Percentiles rank a stretch among this genome's conserved stretches.
Conservation (phyloP, 208 protist species). For the Leptomonas seymouri region DNA sequence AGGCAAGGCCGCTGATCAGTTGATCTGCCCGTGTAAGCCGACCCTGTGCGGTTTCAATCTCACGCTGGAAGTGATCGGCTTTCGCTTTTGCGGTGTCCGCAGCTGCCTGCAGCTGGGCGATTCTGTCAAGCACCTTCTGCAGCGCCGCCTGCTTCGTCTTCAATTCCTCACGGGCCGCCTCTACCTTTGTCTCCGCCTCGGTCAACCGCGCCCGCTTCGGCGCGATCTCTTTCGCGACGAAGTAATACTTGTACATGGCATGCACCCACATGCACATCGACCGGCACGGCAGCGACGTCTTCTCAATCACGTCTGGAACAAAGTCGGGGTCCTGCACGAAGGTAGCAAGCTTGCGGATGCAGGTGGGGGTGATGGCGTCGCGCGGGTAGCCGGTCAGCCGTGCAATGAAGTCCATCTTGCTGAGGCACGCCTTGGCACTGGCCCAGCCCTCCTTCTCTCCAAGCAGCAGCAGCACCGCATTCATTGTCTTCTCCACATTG, state of each 20-base stretch:
- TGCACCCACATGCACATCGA: constrained; percentile 96
- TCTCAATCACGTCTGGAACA: constrained; percentile 90
- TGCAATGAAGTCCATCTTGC: constrained; percentile 90
- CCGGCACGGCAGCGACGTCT: constrained; percentile 92
- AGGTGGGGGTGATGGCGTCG: constrained; percentile 80
- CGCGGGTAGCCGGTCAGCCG: constrained; percentile 88
- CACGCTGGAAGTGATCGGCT: constrained; percentile 83
- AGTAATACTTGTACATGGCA: constrained; percentile 94
- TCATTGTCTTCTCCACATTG: constrained; percentile 92
- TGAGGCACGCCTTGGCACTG: constrained; percentile 85
- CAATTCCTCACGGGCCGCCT: constrained; percentile 57
- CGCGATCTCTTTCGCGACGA: constrained; percentile 90
- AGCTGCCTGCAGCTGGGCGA: constrained; percentile 67
- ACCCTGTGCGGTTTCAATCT: constrained; percentile 85
- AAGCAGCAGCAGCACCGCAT: constrained; percentile 94
- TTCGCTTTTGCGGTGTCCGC: constrained; percentile 79
- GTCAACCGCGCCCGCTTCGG: constrained; percentile 83
- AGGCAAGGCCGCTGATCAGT: constrained; percentile 85
- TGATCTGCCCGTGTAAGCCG: constrained; percentile 87
- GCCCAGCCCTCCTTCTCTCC: constrained; percentile 94
- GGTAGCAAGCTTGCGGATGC: constrained; percentile 89
- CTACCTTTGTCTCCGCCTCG: constrained; percentile 83
- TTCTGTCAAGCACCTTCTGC: constrained; percentile 75
- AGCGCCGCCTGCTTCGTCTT: constrained; percentile 71
- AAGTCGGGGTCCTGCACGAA: constrained; percentile 94